These are phyloP conservation scores for Calonectria pteridis DNA, from an alignment of 2,329 filamentous ascomycete species.

Conservation along the genomic window DNA sequence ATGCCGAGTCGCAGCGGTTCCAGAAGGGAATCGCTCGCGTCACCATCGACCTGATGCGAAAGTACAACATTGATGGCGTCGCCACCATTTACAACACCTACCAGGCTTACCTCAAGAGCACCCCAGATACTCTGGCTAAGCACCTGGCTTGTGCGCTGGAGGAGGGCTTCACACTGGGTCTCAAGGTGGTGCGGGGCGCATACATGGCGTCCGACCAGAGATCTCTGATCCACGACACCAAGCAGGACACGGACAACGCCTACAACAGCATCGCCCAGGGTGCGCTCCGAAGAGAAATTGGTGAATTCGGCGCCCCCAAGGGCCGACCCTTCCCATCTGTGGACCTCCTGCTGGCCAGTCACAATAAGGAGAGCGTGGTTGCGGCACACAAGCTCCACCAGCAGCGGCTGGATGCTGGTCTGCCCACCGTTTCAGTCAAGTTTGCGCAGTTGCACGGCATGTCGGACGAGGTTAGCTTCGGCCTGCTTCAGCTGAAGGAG, in stretches of 20 bases:
- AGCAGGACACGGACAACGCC: constrained; percentile 63
- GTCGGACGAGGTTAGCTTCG: constrained; percentile 68
- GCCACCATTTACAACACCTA: constrained; percentile 64
- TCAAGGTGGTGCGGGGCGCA: constrained; percentile 69
- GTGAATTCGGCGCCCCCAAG: constrained; percentile 53
- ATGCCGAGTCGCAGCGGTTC: constrained; percentile 60
- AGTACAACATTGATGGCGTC: constrained; percentile 53
- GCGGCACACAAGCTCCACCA: constrained; percentile 60
- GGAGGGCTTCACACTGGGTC: constrained; percentile 63
- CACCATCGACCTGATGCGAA: constrained; percentile 52
- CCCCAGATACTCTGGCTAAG: constrained; percentile 54
- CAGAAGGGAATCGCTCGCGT: constrained; percentile 53
- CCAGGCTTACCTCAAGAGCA: constrained; percentile 67
- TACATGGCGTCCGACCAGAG: constrained; percentile 65
- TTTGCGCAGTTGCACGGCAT: constrained; percentile 70
- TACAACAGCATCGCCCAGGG: constrained; percentile 64
- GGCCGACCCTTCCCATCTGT: constrained; percentile 56
- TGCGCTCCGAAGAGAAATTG: constrained; percentile 56
- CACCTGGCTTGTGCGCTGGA: constrained; percentile 60
- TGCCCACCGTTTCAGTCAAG: constrained; percentile 52
- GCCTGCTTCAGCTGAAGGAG: constrained; percentile 56
- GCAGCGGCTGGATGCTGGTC: constrained; percentile 50
- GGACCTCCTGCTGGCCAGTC: constrained; percentile 65
- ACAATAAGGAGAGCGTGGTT: constrained; percentile 59
- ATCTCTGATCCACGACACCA: constrained; percentile 64